Evolutionary conservation across 164 flowering plant genomes (phyloP).

Genomic region (Litsea cubeba): DNA sequence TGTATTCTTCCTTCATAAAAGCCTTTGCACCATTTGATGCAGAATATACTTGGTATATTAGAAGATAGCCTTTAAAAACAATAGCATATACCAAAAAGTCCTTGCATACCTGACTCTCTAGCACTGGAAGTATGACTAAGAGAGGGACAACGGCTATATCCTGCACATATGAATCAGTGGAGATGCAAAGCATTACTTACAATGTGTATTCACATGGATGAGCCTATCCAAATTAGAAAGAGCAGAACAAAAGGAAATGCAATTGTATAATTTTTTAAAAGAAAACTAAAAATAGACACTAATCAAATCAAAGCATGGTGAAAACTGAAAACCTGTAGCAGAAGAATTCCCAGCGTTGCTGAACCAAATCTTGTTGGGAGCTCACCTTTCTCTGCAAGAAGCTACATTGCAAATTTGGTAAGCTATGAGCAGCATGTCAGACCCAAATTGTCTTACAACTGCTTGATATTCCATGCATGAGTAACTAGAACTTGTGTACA

Average conservation of each 20-base stretch:
- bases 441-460: neutral
- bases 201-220: constrained; percentile 9
- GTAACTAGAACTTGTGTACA: neutral
- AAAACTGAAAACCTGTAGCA: constrained; percentile 75
- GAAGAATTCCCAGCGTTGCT: constrained; percentile 94
- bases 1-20: too few species aligned
- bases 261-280: constrained; percentile 10
- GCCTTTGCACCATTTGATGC: neutral
- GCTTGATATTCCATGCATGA: neutral
- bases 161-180: constrained; percentile 51
- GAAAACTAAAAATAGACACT: neutral
- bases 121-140: constrained; percentile 89
- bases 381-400: constrained; percentile 99
- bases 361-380: constrained; percentile 98
- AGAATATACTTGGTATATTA: neutral
- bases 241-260: constrained; percentile 6
- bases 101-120: constrained; percentile 83
- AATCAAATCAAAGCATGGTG: neutral
- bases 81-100: neutral
- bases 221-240: constrained; percentile 24
- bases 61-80: neutral
- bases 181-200: constrained; percentile 18
- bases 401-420: constrained; percentile 48
- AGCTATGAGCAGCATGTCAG: constrained; percentile 21
- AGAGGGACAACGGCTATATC: constrained; percentile 99